Percentiles rank a stretch among this genome's conserved stretches.
These are phyloP conservation scores for Leersia perrieri DNA, from an alignment of 176 grass and related monocot genomes.

Conservation along the genomic window DNA sequence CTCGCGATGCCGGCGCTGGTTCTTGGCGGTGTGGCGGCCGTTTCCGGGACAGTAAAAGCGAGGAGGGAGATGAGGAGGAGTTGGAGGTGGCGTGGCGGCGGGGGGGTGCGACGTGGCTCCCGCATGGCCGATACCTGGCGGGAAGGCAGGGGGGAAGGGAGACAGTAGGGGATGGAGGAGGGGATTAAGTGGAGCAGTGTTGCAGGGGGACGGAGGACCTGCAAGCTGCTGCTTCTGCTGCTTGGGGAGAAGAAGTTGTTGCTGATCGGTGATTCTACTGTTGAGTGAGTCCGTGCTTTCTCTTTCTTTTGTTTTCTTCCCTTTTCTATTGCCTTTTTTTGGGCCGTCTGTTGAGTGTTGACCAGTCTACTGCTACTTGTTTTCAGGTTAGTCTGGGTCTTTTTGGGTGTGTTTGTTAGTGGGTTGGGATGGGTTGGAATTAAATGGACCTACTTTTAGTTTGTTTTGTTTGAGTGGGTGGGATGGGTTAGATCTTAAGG, in stretches of 20 bases:
- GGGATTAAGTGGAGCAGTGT: not conserved
- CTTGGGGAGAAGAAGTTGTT: not conserved
- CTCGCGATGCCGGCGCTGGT: not conserved
- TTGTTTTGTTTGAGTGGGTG: no score
- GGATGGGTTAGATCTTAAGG: no score
- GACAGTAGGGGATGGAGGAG: not conserved
- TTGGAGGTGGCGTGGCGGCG: slow-evolving; percentile 2
- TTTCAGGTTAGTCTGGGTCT: no score
- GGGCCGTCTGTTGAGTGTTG: no score
- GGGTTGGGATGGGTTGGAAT: no score
- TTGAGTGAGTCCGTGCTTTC: no score
- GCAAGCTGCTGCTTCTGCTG: not conserved
- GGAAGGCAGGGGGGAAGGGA: not conserved
- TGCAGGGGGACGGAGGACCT: not conserved
- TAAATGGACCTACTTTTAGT: no score
- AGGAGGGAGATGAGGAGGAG: not conserved
- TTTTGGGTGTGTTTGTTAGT: no score
- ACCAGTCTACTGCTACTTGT: no score
- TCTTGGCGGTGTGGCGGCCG: not conserved
- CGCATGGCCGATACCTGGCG: slow-evolving; percentile 31
- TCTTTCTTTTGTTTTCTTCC: no score
- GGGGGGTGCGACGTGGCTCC: not conserved
- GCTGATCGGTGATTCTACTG: no score
- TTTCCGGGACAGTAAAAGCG: not conserved
- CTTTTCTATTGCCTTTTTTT: no score